Evolutionary conservation across 2,329 filamentous ascomycete species (phyloP).

Genomic region (Zasmidium cellare): DNA sequence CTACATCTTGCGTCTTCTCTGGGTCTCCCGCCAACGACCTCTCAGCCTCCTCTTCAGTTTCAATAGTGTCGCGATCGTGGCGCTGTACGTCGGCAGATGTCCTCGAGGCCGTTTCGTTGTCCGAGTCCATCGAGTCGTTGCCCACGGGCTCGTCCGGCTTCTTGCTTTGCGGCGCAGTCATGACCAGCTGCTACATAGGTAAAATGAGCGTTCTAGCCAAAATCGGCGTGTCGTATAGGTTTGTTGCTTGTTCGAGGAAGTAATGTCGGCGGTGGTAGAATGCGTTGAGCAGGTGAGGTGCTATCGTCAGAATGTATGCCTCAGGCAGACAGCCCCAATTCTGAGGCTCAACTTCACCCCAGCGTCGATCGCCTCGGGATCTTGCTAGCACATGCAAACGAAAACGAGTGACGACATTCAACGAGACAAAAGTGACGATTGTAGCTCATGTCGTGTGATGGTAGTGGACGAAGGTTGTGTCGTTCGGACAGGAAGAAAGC

Average conservation of each 20-base stretch:
- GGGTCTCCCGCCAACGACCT: conserved; percentile 37
- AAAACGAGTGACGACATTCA: too few species aligned
- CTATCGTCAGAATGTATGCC: neutral
- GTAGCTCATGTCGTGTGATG: too few species aligned
- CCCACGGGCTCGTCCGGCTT: neutral
- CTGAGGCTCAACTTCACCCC: neutral
- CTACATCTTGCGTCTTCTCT: conserved; percentile 12
- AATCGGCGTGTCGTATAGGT: neutral
- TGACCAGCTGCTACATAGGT: neutral
- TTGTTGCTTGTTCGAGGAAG: too few species aligned
- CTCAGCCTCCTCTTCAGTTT: conserved; percentile 50
- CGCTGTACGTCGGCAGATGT: conserved; percentile 32
- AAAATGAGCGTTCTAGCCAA: neutral
- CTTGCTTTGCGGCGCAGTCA: neutral
- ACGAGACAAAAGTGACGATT: too few species aligned
- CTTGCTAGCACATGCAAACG: too few species aligned
- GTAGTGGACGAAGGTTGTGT: too few species aligned
- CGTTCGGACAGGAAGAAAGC: too few species aligned
- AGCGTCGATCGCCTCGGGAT: neutral
- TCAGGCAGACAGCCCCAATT: neutral
- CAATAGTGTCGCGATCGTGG: conserved; percentile 42
- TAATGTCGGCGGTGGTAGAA: too few species aligned
- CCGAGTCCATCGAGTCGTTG: neutral
- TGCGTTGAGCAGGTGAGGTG: neutral
- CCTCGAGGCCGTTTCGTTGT: neutral